Conservation (phyloP, 2,329 filamentous ascomycete genomes). For the Trichoderma guizhouense region DNA sequence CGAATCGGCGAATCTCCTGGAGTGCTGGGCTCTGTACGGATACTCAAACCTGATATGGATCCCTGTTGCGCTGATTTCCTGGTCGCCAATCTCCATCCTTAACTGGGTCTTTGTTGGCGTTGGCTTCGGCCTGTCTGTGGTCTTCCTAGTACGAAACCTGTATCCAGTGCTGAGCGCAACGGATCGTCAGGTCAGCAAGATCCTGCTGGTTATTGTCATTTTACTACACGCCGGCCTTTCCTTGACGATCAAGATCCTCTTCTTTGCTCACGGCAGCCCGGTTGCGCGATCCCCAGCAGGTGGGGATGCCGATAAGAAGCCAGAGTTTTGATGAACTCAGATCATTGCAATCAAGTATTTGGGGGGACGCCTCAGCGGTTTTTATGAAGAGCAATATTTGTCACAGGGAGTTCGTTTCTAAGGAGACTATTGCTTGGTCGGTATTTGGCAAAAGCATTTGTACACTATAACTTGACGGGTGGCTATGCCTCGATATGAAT, state of each 20-base stretch:
- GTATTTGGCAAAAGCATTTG: slow-evolving; percentile 21
- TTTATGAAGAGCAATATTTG: neutral
- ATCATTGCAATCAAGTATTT: neutral
- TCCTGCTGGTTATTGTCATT: slow-evolving; percentile 79
- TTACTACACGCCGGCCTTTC: slow-evolving; percentile 84
- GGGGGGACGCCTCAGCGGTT: neutral
- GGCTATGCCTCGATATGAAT: slow-evolving; percentile 12
- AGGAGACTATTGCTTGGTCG: neutral
- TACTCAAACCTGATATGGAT: slow-evolving; percentile 98
- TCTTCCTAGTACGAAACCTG: slow-evolving; percentile 80
- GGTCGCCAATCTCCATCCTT: slow-evolving; percentile 78
- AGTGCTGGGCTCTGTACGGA: slow-evolving; percentile 93
- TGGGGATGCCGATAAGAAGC: slow-evolving; percentile 24
- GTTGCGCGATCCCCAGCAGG: slow-evolving; percentile 39
- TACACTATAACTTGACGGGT: slow-evolving; percentile 1
- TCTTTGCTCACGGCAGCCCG: slow-evolving; percentile 78
- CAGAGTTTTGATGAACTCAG: neutral
- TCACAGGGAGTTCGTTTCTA: neutral
- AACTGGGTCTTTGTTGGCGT: slow-evolving; percentile 93
- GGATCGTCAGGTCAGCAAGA: slow-evolving; percentile 86
- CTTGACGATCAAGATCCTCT: slow-evolving; percentile 92
- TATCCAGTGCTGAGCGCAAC: slow-evolving; percentile 91
- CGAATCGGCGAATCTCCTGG: slow-evolving; percentile 86
- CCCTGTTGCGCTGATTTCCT: slow-evolving; percentile 85
- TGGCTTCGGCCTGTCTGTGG: slow-evolving; percentile 77